These are phyloP conservation scores for Senna tora DNA, from an alignment of 306 rosid genomes.

Conservation along the genomic window DNA sequence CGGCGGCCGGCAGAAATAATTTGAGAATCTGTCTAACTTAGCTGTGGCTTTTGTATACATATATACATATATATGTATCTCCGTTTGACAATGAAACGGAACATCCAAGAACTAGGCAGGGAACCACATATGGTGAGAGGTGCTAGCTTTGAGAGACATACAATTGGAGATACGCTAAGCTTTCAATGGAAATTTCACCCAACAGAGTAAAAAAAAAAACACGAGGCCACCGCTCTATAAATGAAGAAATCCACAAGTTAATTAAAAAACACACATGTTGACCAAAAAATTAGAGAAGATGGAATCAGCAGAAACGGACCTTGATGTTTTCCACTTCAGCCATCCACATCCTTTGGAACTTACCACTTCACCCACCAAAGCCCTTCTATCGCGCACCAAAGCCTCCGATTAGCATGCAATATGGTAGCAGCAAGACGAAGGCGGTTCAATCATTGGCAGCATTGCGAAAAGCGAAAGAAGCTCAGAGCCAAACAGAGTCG, in stretches of 20 bases:
- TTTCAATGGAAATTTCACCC: constrained; percentile 6
- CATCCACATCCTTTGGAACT: constrained; percentile 58
- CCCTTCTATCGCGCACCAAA: too few species aligned
- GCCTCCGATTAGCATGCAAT: too few species aligned
- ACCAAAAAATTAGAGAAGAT: constrained; percentile 29
- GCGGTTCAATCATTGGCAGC: too few species aligned
- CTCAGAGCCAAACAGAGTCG: too few species aligned
- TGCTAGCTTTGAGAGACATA: constrained; percentile 38
- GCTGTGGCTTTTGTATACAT: background rate
- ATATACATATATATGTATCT: too few species aligned
- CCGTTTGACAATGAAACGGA: background rate
- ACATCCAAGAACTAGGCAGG: constrained; percentile 6
- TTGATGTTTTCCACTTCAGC: constrained; percentile 57
- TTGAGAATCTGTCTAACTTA: background rate
- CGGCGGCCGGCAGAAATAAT: background rate
- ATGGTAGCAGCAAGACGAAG: too few species aligned
- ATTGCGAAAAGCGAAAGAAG: too few species aligned
- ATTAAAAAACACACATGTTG: background rate
- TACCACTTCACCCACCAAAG: constrained; percentile 32
- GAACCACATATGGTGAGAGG: background rate
- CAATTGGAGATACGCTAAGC: background rate
- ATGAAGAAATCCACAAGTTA: constrained; percentile 6
- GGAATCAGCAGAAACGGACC: constrained; percentile 37
- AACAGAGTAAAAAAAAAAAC: too few species aligned
- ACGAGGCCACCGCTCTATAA: background rate